Base-by-base conservation (phyloP, 2,329 filamentous ascomycete species). In the Aureobasidium subglaciale region DNA sequence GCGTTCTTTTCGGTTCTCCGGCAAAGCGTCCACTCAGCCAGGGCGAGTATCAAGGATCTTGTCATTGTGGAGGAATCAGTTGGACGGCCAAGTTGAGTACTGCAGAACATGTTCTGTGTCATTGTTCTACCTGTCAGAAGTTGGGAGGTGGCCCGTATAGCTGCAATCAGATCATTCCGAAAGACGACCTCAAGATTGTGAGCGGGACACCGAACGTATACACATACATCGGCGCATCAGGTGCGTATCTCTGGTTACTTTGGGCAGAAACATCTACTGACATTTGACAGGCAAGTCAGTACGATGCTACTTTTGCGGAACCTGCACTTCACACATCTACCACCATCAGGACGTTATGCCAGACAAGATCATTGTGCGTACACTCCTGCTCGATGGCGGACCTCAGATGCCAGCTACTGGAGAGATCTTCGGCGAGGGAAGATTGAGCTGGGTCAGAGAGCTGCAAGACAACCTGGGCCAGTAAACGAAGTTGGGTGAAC, bases 321-420 rank as follows among this genome's bases (percentile, higher is more conserved):
- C 61, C 4, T 73, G 70, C 59, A 73, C 70, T 5, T 67, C 63
- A 40, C 70, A 72, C 56, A 66, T 72, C n/a, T 72, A 71, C 45
- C 40, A 72, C 55, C 66, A 70, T 37, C 70, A 71, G 56, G 67
- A 69, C 41, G 67, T 65, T 9, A 70, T 72, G 68, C 68, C 69
- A 2, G 70, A 70, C 8, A 70, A 70, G 55, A 64, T 70, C 20
- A 71, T 73, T 50, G 67, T 71, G 15, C 62, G 70, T 30, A 74
- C 70, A 7, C 59, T 71, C 35, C 57, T 73, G 25, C 63, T 71
- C 3, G 70, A 73, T 3, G 66, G 69, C 7, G 68, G 68, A 8
- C 61, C 63, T 16, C 59, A 65, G 6, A 66, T 72, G 60, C 63
- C 63, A 2, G 67, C 67, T 13, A 65, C 64, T 1, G 67, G 64